Evolutionary conservation across 805 yeast genomes (phyloP).

Genomic region (Jamesozyma jinghongensis): DNA sequence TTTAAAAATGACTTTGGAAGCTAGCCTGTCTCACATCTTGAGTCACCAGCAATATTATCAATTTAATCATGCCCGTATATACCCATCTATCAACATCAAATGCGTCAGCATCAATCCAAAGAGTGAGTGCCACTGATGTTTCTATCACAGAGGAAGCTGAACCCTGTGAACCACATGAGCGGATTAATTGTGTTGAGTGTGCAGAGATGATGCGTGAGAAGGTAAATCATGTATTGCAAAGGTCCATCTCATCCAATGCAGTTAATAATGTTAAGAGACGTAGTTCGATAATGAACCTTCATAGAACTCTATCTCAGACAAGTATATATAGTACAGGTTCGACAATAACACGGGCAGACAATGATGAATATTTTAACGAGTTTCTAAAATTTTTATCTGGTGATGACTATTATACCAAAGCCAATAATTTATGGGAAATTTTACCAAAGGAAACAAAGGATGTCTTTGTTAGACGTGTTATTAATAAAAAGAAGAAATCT

Average conservation of each 20-base stretch:
- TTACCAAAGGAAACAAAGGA: conserved; percentile 10
- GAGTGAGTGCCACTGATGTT: conserved; percentile 4
- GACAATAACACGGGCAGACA: not conserved
- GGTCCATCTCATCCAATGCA: conserved; percentile 13
- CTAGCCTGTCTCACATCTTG: no score
- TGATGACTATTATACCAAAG: conserved; percentile 1
- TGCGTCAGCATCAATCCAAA: not conserved
- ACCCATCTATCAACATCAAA: not conserved
- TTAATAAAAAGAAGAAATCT: conserved; percentile 4
- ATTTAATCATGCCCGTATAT: conserved; percentile 1
- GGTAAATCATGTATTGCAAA: conserved; percentile 4
- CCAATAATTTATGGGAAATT: conserved; percentile 7
- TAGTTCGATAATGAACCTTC: conserved; percentile 5
- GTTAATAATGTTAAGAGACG: conserved; percentile 4
- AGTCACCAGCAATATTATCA: no score
- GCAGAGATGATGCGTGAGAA: not conserved
- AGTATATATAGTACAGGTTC: conserved; percentile 11
- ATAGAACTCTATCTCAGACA: conserved; percentile 10
- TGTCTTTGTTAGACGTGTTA: conserved; percentile 3
- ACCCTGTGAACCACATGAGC: conserved; percentile 10
- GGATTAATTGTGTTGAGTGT: conserved; percentile 6
- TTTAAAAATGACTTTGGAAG: no score
- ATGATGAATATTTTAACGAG: conserved; percentile 8
- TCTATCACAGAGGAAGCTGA: conserved; percentile 11
- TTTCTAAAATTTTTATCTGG: conserved; percentile 5